Evolutionary conservation across 2,329 filamentous ascomycete genomes (phyloP), one percentile per base, ranked within the genome.

Genomic region (Fusarium musae): DNA sequence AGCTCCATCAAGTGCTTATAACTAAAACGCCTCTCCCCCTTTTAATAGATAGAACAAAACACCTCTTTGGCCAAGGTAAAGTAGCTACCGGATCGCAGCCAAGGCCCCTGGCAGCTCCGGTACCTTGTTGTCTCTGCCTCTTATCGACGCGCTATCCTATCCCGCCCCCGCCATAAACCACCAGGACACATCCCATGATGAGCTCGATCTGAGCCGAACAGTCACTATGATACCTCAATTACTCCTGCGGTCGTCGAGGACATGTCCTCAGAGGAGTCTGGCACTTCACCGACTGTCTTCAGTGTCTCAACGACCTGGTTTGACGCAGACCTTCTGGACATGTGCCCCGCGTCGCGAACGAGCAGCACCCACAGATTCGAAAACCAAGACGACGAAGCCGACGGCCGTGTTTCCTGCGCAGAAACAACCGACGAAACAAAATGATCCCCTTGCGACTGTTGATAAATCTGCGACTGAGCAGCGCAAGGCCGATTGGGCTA

Each of bases 401-500:
- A 73, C 69, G 16, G 69, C 72, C 26, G 62, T 70, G 10, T 50
- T 75, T 32, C 67, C 70, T 5, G 62, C 75, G 26, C 72, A 75
- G 17, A 75, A 75, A 13, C 75, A 71, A 39, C 47, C 69, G 16
- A 59, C 71, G 32, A 72, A 69, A 36, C 75, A 73, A 17, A 74
- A 73, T 70, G 81, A 83, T 54, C 80, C 81, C 52, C 80, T 83
- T 49, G 78, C 78, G 36, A 49, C 65, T 15, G 73, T 75, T 36
- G 82, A 84, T 26, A 84, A 84, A 76, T 91, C 90, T 57, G 92
- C 91, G 26, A 91, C 95, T 77, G 94, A 98, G 83, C 97, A 99
- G 87, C 91, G 96, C 77, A 97, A 95, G 84, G 96, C 95, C 13
- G 96, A 99, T 80, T 98, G 96, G 96, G 95, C 95, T 53, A 99